Conservation (phyloP, 148 eudicot genomes). For the Polygonum aviculare region DNA sequence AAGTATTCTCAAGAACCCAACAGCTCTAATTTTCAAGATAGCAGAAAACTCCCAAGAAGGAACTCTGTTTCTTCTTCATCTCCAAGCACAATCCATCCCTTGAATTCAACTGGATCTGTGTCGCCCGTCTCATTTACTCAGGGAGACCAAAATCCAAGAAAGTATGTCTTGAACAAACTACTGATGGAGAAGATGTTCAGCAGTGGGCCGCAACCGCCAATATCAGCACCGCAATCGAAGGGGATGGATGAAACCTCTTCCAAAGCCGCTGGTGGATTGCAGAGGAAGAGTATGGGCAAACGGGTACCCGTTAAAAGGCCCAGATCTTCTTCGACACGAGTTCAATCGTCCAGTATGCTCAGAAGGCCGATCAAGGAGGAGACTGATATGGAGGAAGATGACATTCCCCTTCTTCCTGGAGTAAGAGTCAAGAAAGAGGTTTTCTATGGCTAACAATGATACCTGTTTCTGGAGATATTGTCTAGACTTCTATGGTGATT, state of each 20-base stretch:
- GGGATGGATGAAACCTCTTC: neutral
- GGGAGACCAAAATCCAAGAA: neutral
- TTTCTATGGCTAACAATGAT: neutral
- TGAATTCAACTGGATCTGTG: neutral
- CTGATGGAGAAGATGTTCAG: slow-evolving; percentile 1
- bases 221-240: neutral
- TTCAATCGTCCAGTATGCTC: neutral
- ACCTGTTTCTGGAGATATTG: neutral
- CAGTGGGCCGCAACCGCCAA: neutral
- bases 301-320: neutral
- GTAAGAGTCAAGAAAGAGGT: neutral
- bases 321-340: neutral
- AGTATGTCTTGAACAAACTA: neutral
- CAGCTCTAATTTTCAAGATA: neutral
- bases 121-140: neutral
- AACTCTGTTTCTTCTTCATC: neutral
- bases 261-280: neutral
- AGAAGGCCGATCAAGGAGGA: neutral
- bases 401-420: neutral
- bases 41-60: neutral
- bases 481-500: neutral
- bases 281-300: neutral
- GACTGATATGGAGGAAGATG: neutral
- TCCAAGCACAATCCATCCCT: neutral
- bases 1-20: neutral